These are phyloP conservation scores for Solanum microdontum DNA, from an alignment of 257 asterid genomes.

Conservation along the genomic window DNA sequence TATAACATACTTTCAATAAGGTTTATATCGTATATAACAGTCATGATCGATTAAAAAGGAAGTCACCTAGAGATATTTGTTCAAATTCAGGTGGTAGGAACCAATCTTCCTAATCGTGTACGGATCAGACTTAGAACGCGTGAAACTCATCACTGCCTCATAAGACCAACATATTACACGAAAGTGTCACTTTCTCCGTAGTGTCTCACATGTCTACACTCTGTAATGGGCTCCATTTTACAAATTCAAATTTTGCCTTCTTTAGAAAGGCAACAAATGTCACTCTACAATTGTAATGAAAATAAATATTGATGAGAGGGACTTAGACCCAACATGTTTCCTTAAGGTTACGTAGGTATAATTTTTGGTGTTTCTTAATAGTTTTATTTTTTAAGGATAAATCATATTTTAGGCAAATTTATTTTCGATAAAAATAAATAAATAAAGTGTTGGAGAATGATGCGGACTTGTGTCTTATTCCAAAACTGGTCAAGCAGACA, in stretches of 20 bases:
- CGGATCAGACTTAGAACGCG: too few species aligned
- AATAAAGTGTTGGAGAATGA: slow-evolving; percentile 47
- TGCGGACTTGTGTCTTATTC: slow-evolving; percentile 33
- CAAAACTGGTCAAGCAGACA: slow-evolving; percentile 63
- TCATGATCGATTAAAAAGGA: too few species aligned
- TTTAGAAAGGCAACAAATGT: background rate
- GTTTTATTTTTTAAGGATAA: background rate
- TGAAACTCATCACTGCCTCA: too few species aligned
- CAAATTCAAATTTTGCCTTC: background rate
- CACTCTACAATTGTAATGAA: background rate
- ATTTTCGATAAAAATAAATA: background rate
- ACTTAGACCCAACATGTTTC: background rate
- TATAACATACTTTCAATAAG: too few species aligned
- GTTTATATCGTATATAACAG: too few species aligned
- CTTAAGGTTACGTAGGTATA: background rate
- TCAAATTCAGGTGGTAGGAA: too few species aligned
- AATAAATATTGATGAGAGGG: background rate
- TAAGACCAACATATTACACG: too few species aligned
- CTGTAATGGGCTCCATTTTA: background rate
- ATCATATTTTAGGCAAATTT: background rate
- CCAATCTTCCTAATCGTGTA: too few species aligned
- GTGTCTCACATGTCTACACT: background rate
- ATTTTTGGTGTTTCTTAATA: background rate
- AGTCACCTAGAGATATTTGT: too few species aligned
- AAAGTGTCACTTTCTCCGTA: too few species aligned